These are phyloP conservation scores for Trichophyton rubrum DNA, from an alignment of 2,329 filamentous ascomycete species.

Conservation along the genomic window DNA sequence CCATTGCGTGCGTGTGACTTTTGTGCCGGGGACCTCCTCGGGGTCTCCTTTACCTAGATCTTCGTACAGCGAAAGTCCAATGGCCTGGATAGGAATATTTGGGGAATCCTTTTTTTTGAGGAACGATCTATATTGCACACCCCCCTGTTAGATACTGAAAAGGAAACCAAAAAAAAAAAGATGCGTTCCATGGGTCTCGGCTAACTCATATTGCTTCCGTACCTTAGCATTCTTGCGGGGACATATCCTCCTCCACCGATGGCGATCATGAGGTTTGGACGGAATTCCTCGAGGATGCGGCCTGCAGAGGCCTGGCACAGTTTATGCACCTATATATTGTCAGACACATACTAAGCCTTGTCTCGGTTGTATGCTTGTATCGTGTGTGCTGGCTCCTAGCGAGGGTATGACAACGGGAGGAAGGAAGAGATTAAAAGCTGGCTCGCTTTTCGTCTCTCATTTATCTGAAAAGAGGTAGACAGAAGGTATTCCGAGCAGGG, in stretches of 20 bases:
- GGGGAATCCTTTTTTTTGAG: conserved; percentile 74
- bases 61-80: conserved; percentile 95
- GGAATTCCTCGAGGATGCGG: conserved; percentile 69
- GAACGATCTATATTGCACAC: conserved; percentile 52
- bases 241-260: conserved; percentile 97
- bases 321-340: conserved; percentile 67
- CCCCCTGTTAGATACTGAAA: neutral
- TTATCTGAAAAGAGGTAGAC: neutral
- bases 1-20: conserved; percentile 97
- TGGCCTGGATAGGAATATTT: conserved; percentile 98
- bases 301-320: conserved; percentile 79
- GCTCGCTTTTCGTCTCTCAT: neutral
- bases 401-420: neutral
- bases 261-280: conserved; percentile 94
- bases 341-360: neutral
- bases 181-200: neutral
- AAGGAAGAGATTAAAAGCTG: neutral
- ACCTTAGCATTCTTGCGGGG: conserved; percentile 85
- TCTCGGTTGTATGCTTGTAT: neutral
- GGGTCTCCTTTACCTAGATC: conserved; percentile 51
- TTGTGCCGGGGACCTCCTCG: conserved; percentile 72
- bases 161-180: neutral
- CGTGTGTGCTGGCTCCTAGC: neutral
- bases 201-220: conserved; percentile 11
- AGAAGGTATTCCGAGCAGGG: neutral